Evolutionary conservation across 495 filamentous ascomycete species (phyloP).

Genomic region (Aspergillus biplanus): DNA sequence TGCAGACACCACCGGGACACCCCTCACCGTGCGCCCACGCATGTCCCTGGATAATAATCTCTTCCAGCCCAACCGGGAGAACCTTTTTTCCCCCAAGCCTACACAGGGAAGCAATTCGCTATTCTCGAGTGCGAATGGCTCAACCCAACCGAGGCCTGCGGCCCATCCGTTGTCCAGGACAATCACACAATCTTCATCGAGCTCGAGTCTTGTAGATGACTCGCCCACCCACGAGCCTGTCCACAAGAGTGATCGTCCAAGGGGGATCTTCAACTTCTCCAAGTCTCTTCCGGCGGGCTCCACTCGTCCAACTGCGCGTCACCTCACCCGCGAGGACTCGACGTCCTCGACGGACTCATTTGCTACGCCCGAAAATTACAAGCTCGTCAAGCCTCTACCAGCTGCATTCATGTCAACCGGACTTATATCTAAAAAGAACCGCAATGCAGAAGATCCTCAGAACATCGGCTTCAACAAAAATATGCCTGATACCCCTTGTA

Average conservation of each 20-base stretch:
- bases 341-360: conserved; percentile 58
- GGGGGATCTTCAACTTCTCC: conserved; percentile 69
- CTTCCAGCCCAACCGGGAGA: conserved; percentile 62
- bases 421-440: conserved; percentile 84
- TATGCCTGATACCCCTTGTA: conserved; percentile 96
- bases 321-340: conserved; percentile 47
- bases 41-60: conserved; percentile 76
- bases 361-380: conserved; percentile 83
- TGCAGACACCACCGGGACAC: conserved; percentile 33
- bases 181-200: conserved; percentile 81
- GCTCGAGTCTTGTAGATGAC: conserved; percentile 74
- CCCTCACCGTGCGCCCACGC: conserved; percentile 61
- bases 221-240: conserved; percentile 69
- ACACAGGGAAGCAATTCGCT: conserved; percentile 40
- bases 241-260: conserved; percentile 55
- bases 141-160: conserved; percentile 29
- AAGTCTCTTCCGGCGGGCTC: conserved; percentile 78
- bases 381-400: conserved; percentile 78
- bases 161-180: conserved; percentile 87
- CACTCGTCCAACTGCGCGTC: conserved; percentile 49
- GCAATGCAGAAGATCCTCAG: conserved; percentile 57
- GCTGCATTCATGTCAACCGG: conserved; percentile 94
- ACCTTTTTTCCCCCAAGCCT: conserved; percentile 58
- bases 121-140: conserved; percentile 23
- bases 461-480: conserved; percentile 50